These are phyloP conservation scores for Tulasnella calospora DNA, from an alignment of 768 basidiomycete species.

Conservation along the genomic window DNA sequence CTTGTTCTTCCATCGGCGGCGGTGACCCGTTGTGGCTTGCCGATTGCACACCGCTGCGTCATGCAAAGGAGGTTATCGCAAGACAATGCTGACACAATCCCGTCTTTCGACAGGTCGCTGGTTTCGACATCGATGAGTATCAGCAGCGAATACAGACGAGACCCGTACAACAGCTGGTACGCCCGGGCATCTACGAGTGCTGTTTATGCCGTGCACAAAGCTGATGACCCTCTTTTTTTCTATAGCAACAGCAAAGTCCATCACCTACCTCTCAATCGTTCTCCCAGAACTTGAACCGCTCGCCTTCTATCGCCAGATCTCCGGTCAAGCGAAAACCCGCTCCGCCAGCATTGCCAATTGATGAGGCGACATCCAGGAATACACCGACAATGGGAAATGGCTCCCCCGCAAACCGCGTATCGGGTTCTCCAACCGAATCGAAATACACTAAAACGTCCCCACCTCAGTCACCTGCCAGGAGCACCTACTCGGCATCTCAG, in stretches of 20 bases:
- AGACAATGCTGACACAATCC: background rate
- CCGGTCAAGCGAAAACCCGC: conserved; percentile 12
- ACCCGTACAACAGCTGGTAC: background rate
- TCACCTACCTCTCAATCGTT: conserved; percentile 6
- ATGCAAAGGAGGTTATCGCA: background rate
- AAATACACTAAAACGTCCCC: background rate
- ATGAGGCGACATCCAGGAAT: background rate
- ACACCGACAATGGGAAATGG: conserved; percentile 10
- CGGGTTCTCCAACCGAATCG: background rate
- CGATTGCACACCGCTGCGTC: background rate
- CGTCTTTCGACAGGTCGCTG: background rate
- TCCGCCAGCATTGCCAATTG: background rate
- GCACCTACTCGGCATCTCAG: background rate
- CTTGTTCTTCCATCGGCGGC: background rate
- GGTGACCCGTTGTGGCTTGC: background rate
- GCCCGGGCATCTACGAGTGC: background rate
- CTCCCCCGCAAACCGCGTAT: conserved; percentile 12
- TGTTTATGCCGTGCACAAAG: background rate
- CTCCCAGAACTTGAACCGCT: conserved; percentile 10
- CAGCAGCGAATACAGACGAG: background rate
- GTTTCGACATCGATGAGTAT: conserved; percentile 9
- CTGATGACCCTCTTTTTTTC: background rate
- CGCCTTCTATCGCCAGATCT: background rate
- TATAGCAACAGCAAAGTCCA: background rate
- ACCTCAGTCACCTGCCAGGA: conserved; percentile 2